phyloP scores from a whole-genome alignment of 352 stramenopile genomes.

The Pythium rhizo-oryzae region DNA sequence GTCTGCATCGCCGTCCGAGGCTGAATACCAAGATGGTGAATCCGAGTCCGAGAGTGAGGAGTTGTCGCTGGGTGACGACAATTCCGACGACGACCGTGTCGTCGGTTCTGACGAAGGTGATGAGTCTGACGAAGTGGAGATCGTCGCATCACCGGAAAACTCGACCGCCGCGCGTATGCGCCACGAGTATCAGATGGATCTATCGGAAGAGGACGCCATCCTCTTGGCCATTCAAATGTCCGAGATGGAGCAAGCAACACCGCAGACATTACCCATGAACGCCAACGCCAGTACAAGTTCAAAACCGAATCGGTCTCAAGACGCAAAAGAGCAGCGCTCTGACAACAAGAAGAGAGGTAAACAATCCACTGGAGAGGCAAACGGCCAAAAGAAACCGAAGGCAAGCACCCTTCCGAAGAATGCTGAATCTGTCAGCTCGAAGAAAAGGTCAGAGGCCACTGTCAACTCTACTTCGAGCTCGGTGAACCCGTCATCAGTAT shows the following conservation, averaged over 20 bases:
- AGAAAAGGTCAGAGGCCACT: not conserved
- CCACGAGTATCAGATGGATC: slow-evolving; percentile 45
- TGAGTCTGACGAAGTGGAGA: slow-evolving; percentile 34
- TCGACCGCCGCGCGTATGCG: slow-evolving; percentile 38
- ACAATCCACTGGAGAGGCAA: not conserved
- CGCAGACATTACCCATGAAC: not conserved
- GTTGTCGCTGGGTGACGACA: slow-evolving; percentile 50
- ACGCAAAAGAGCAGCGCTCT: not conserved
- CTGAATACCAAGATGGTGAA: slow-evolving; percentile 52
- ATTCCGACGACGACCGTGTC: slow-evolving; percentile 62
- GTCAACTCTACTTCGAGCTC: not conserved
- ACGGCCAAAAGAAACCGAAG: not conserved
- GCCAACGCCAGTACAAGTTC: not conserved
- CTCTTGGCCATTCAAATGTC: slow-evolving; percentile 52
- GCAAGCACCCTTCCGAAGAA: not conserved
- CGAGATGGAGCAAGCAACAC: slow-evolving; percentile 34
- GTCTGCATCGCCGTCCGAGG: slow-evolving; percentile 28
- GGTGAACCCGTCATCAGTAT: not conserved
- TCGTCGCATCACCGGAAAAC: slow-evolving; percentile 26
- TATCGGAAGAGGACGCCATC: slow-evolving; percentile 49
- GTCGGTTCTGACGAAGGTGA: slow-evolving; percentile 44
- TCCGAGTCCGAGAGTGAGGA: slow-evolving; percentile 50
- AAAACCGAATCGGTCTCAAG: not conserved
- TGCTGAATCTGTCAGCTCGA: not conserved
- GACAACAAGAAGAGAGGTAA: not conserved